Conservation (phyloP, 2,329 filamentous ascomycete genomes). For the Verticillium tricorpus region DNA sequence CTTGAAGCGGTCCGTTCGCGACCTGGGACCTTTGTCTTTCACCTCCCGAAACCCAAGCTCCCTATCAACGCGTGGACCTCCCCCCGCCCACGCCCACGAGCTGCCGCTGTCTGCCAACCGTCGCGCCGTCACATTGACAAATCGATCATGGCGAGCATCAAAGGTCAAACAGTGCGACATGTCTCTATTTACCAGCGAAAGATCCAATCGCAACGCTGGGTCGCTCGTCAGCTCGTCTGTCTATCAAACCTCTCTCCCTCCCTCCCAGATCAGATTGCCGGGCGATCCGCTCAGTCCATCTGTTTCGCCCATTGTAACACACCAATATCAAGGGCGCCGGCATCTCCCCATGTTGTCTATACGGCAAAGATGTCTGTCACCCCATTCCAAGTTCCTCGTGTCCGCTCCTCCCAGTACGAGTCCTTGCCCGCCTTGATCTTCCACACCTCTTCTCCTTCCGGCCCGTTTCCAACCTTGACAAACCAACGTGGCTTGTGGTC, state of each 20-base stretch:
- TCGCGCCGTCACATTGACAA: neutral
- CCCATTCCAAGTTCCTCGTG: conserved; percentile 60
- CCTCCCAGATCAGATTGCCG: neutral
- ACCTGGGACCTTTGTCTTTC: neutral
- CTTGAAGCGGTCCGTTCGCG: too few relatives aligned
- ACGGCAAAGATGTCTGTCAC: conserved; percentile 45
- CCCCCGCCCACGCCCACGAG: neutral
- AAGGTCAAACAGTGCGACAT: neutral
- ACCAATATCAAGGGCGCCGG: neutral
- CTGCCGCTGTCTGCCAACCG: neutral
- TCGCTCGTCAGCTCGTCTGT: neutral
- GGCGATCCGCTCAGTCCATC: neutral
- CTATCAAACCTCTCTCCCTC: neutral
- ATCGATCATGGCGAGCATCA: neutral
- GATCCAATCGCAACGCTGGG: neutral
- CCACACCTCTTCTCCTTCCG: conserved; percentile 66
- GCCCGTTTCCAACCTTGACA: conserved; percentile 57
- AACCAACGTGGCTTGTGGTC: conserved; percentile 81
- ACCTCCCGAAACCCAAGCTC: neutral
- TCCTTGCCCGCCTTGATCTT: conserved; percentile 75
- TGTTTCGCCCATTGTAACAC: neutral
- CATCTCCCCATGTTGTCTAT: neutral
- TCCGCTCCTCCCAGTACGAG: conserved; percentile 89
- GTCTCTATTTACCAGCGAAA: neutral
- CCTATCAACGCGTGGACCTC: neutral